Evolutionary conservation across 352 stramenopile genomes (phyloP).

Genomic region (Phytophthora tentaculata): DNA sequence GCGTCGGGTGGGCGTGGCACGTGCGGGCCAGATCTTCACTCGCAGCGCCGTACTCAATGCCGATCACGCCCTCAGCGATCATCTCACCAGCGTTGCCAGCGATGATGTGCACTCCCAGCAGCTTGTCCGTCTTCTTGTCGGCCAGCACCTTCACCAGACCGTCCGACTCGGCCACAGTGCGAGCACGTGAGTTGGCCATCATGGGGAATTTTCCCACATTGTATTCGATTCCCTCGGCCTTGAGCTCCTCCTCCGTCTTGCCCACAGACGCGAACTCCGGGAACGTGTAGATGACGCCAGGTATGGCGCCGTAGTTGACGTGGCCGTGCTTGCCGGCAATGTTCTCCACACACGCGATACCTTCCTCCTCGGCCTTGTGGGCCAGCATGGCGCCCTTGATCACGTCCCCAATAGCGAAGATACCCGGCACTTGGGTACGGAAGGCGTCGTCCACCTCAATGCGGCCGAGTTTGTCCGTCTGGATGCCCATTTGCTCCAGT

Average conservation of each 20-base stretch:
- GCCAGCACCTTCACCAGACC: slow-evolving; percentile 98
- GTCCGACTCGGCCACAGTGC: slow-evolving; percentile 93
- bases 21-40: slow-evolving; percentile 99
- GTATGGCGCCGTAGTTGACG: slow-evolving; percentile 99
- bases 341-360: slow-evolving; percentile 97
- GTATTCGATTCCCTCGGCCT: slow-evolving; percentile 94
- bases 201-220: slow-evolving; percentile 99
- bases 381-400: slow-evolving; percentile 99
- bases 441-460: slow-evolving; percentile 98
- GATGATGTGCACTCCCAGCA: slow-evolving; percentile 99
- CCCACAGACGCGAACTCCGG: slow-evolving; percentile 96
- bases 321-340: slow-evolving; percentile 97
- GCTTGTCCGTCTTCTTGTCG: slow-evolving; percentile 98
- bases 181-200: slow-evolving; percentile 96
- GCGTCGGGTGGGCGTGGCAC: slow-evolving; percentile 97
- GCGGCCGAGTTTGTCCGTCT: slow-evolving; percentile 96
- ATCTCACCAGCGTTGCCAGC: slow-evolving; percentile 99
- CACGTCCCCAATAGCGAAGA: slow-evolving; percentile 98
- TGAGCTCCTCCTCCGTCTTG: slow-evolving; percentile 98
- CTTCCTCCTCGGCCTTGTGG: slow-evolving; percentile 99
- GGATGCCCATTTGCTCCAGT: slow-evolving; percentile 97
- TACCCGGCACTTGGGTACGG: slow-evolving; percentile 91
- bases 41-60: slow-evolving; percentile 98
- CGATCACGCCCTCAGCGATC: slow-evolving; percentile 98
- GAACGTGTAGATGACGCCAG: slow-evolving; percentile 98